Evolutionary conservation across 352 stramenopile genomes (phyloP).

Genomic region (Aphanomyces invadans): DNA sequence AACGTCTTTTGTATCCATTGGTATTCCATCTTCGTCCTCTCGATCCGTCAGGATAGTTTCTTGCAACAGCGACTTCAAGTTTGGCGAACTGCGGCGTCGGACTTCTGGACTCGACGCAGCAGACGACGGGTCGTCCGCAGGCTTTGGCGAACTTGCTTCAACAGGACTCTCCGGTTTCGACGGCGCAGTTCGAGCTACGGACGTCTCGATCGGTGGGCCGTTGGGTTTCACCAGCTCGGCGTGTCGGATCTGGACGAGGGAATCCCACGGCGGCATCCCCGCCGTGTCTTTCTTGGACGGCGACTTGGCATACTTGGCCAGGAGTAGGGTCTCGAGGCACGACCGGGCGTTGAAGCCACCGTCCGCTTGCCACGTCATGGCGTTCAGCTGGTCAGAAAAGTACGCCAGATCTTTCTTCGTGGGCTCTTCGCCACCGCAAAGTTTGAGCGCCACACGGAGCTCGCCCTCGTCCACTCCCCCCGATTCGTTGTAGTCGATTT

Average conservation of each 20-base stretch:
- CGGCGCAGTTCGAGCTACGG: background rate
- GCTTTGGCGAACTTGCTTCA: too few relatives aligned
- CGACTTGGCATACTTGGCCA: constrained; percentile 60
- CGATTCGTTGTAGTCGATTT: constrained; percentile 53
- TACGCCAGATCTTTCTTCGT: constrained; percentile 66
- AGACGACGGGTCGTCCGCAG: background rate
- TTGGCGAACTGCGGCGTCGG: background rate
- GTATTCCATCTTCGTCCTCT: background rate
- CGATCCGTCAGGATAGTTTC: background rate
- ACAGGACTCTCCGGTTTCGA: background rate
- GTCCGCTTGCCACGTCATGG: constrained; percentile 2
- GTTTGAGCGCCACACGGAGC: constrained; percentile 67
- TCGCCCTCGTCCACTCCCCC: constrained; percentile 68
- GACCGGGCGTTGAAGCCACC: background rate
- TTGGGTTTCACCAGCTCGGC: constrained; percentile 31
- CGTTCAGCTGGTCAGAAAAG: constrained; percentile 43
- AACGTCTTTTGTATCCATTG: background rate
- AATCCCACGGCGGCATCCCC: constrained; percentile 60
- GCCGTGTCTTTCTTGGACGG: constrained; percentile 50
- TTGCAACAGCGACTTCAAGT: background rate
- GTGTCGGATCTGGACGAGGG: constrained; percentile 65
- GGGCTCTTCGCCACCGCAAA: constrained; percentile 48
- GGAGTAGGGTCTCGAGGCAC: constrained; percentile 62
- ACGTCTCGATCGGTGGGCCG: background rate
- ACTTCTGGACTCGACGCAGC: background rate